phyloP scores from a whole-genome alignment of 805 yeast species.

The Starmerella khaoyaiensis region DNA sequence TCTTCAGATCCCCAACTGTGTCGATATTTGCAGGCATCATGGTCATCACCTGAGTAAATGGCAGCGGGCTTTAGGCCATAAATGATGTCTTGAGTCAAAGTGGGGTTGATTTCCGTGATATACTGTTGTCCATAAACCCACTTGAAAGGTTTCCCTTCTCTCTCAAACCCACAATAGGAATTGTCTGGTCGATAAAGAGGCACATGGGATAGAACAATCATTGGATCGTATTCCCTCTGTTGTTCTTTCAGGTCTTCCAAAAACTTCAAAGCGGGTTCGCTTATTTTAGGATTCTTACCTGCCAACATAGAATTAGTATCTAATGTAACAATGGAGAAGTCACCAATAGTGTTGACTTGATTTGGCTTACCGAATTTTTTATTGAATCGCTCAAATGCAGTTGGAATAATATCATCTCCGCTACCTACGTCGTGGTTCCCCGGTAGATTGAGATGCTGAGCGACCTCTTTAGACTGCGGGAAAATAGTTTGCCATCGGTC shows the following conservation, averaged over 20 bases:
- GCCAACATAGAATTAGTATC: slow-evolving; percentile 79
- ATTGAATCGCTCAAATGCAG: slow-evolving; percentile 49
- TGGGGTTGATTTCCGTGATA: slow-evolving; percentile 70
- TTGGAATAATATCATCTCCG: slow-evolving; percentile 53
- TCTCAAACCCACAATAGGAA: slow-evolving; percentile 51
- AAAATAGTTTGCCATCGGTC: slow-evolving; percentile 55
- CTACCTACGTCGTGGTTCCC: slow-evolving; percentile 98
- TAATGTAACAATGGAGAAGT: slow-evolving; percentile 61
- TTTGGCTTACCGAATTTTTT: slow-evolving; percentile 61
- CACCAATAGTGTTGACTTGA: slow-evolving; percentile 42
- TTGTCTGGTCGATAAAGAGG: slow-evolving; percentile 66
- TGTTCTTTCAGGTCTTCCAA: slow-evolving; percentile 29
- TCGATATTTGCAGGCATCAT: slow-evolving; percentile 75
- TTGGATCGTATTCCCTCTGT: slow-evolving; percentile 6
- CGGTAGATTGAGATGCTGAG: slow-evolving; percentile 36
- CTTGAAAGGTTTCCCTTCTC: slow-evolving; percentile 66
- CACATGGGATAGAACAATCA: slow-evolving; percentile 64
- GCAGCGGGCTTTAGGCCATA: slow-evolving; percentile 48
- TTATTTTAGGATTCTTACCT: slow-evolving; percentile 34
- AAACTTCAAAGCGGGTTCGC: slow-evolving; percentile 39
- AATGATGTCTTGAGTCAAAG: slow-evolving; percentile 47
- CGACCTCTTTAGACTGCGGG: slow-evolving; percentile 29
- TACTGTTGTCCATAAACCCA: slow-evolving; percentile 67
- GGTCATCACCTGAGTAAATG: slow-evolving; percentile 89
- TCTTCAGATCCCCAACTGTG: slow-evolving; percentile 33